Evolutionary conservation across 495 filamentous ascomycete genomes (phyloP), one percentile per base, ranked within the genome.

Genomic region (Neurospora sp.): DNA sequence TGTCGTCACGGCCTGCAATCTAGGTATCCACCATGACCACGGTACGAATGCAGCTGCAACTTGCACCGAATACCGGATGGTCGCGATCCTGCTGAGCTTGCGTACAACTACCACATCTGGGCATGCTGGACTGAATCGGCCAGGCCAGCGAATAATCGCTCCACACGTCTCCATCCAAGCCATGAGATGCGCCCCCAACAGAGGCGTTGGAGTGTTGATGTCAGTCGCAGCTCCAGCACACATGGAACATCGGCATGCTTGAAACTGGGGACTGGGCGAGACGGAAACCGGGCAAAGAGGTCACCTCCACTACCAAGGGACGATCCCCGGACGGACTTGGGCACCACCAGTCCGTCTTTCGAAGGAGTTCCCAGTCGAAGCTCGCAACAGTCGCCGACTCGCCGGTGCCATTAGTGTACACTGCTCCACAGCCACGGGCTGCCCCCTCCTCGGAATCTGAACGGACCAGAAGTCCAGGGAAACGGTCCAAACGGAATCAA

Each of bases 161-260:
- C 72, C 76, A 77, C 79, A 80, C 79, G 77, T 79, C 74, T 75
- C 35, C 38, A 69, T 31, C 44, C 72, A 44, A 66, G 14, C 53
- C 27, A 66, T 18, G 53, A 66, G 53, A 35, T 66, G 53, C 53
- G 53, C 27, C 53, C 53, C 27, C 53, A 66, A 66, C 12, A 31
- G 53, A 66, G 20, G 27, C 53, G 53, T 37, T 66, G 53, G 53
- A 66, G 53, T 35, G 53, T 61, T 61, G 14, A 61, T 61, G 27
- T 61, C 27, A 66, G 27, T 66, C 14, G 27, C 53, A 31, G 27
- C 53, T 66, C 53, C 53, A 61, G 27, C 53, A 31, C 44, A 20
- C 22, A 61, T 61, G 27, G 53, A 18, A 61, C 14, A 61, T 66
- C 53, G 27, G 53, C 53, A 66, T 66, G 27, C 53, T 61, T 61